Evolutionary conservation across 805 yeast species (phyloP).

Genomic region (Cyberlindnera veronae): DNA sequence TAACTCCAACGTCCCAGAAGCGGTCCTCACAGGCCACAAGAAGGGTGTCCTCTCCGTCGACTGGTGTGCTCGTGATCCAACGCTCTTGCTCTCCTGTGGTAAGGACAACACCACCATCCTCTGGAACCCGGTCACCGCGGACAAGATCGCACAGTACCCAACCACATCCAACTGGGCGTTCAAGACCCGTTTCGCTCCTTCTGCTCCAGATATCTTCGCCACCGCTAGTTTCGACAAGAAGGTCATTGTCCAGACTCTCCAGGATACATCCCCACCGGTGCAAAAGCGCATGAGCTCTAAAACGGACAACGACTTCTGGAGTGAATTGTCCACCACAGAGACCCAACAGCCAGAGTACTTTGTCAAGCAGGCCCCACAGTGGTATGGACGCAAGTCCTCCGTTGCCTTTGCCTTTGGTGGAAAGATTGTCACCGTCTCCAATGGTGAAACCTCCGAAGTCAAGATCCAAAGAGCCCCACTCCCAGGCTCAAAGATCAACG

Average conservation of each 20-base stretch:
- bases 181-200: slow-evolving; percentile 83
- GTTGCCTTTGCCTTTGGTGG: slow-evolving; percentile 95
- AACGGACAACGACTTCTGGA: slow-evolving; percentile 84
- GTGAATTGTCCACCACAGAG: slow-evolving; percentile 61
- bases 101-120: slow-evolving; percentile 82
- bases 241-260: slow-evolving; percentile 77
- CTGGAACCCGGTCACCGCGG: slow-evolving; percentile 85
- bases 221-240: slow-evolving; percentile 85
- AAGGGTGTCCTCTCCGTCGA: slow-evolving; percentile 88
- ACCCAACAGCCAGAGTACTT: slow-evolving; percentile 71
- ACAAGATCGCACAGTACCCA: slow-evolving; percentile 80
- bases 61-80: slow-evolving; percentile 86
- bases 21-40: slow-evolving; percentile 70
- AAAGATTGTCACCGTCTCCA: slow-evolving; percentile 59
- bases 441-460: slow-evolving; percentile 38
- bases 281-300: slow-evolving; percentile 39
- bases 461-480: slow-evolving; percentile 38
- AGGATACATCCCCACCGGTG: slow-evolving; percentile 70
- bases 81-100: slow-evolving; percentile 82
- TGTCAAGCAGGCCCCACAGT: slow-evolving; percentile 78
- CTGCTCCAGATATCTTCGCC: slow-evolving; percentile 85
- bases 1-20: slow-evolving; percentile 88
- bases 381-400: slow-evolving; percentile 74
- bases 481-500: slow-evolving; percentile 36
- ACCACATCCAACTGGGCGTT: slow-evolving; percentile 93